Base-by-base conservation (phyloP, 805 yeast genomes). In the Teunomyces lycoperdinae region DNA sequence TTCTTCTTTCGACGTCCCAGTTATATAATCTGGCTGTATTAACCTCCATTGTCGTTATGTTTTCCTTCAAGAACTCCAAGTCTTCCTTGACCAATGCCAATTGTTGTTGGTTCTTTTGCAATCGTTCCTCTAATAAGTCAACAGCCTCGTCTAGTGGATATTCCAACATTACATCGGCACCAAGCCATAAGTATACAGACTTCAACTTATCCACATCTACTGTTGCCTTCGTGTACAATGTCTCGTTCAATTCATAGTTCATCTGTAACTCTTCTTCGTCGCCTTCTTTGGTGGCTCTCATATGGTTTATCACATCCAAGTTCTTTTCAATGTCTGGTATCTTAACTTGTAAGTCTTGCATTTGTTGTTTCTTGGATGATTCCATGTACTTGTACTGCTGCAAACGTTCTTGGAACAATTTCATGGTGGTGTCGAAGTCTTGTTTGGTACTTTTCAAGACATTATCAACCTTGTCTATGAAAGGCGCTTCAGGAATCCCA, bases 141-240 rank as follows among this genome's bases (percentile, higher is more conserved):
- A 83, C 78, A 2, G 99, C 99, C 64, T 94, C 99, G 33, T 79
- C 87, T 24, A 89, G 71, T 10, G 96, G 91, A 61, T 92, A 94
- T 63, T 94, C 98, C 61, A 94, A 75, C 98, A 94, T 92, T 7
- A 92, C 91, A 57, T 90, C 96, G 0, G 99, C 99, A 9, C 99
- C 99, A n/a, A 94, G 76, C 99, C 99, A 94, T 42, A 94, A 73
- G 53, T 83, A 83, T 1, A 94, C 98, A 2, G 71, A 64, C 24
- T 78, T 66, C 44, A 78, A 62, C 27, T 78, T 79, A 31, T 83
- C 76, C 5, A 81, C 73, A 34, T 80, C 81, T 29, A 94, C 74
- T 32, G 74, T 76, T 0, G 99, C 99, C 49, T 82, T 82, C 6
- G 97, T 87, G 63, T 81, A 92, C 35, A 94, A 76, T 0, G 99